phyloP scores from a whole-genome alignment of 1,284 basidiomycete species.

The Cutaneotrichosporon sp. region DNA sequence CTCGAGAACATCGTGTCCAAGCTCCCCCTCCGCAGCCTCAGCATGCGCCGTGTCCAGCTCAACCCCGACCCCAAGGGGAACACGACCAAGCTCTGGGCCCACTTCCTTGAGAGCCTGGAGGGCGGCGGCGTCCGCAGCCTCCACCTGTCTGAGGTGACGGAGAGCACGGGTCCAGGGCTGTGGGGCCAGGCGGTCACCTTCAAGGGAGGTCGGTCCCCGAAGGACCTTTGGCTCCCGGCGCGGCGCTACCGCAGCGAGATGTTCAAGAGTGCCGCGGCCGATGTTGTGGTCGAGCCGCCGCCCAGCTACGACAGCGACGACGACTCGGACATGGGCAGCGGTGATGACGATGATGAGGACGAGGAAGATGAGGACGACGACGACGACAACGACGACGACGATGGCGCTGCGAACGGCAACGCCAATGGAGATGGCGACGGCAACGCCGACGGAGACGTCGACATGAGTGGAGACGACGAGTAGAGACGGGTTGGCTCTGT shows the following conservation, averaged over 20 bases:
- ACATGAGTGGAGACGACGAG: not conserved
- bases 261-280: not conserved
- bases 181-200: not conserved
- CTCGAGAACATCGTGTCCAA: not conserved
- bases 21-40: constrained; percentile 1
- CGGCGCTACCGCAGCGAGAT: not conserved
- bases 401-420: not conserved
- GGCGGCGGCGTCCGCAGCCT: constrained; percentile 1
- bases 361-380: constrained; percentile 4
- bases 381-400: not conserved
- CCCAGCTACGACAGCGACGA: not conserved
- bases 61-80: not conserved
- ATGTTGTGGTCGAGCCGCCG: not conserved
- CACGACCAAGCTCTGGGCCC: not conserved
- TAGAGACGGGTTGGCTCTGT: too few species aligned
- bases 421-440: not conserved
- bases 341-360: not conserved
- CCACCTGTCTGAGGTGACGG: not conserved
- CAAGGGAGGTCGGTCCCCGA: not conserved
- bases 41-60: not conserved
- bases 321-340: not conserved
- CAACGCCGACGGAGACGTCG: not conserved
- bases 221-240: not conserved
- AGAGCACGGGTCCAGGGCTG: not conserved
- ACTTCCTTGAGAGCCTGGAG: not conserved